Evolutionary conservation across 2,329 filamentous ascomycete genomes (phyloP), one percentile per base, ranked within the genome.

Genomic region (Penicillium sclerotiorum): DNA sequence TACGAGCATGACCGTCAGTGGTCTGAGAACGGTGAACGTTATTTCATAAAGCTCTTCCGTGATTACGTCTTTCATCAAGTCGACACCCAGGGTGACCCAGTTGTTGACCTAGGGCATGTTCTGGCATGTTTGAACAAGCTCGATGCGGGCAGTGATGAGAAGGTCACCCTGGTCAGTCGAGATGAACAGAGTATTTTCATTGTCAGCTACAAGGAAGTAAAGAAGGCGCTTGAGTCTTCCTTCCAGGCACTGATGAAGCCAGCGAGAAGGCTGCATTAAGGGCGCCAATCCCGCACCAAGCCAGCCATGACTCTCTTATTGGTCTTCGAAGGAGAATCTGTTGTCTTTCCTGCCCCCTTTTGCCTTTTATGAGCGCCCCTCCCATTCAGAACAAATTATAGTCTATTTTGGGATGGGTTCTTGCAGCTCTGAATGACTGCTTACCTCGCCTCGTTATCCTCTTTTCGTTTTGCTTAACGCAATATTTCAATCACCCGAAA

Each of bases 1-100:
- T 87, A 88, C 54, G 88, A 90, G 45, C 84, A 85, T 33, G 88
- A 92, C 53, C 76, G 80, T 0, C 79, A 83, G 41, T 99, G 94
- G 93, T 89, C 90, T 4, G 93, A 97, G 70, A 94, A 89, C 40
- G 93, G 93, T 21, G 90, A 96, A 63, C 84, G 92, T 22, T 97
- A 96, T 69, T 88, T 90, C 67, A 79, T 99, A 57, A 96, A 96
- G 73, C 81, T 99, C 8, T 97, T 97, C 77, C 84, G 94, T 42
- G 94, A 99, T 72, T 97, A 95, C 63, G 90, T 96, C 33, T 99
- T 97, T 73, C 94, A 99, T 70, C 92, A 95, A 65, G 91, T 96
- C 11, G 91, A 97, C 67, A 81, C 83, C 23, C 85, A 90, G 49
- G 91, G 90, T 12, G 87, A 89, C 45, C 88, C 94, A 0, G 87